Conservation (phyloP, 2,329 filamentous ascomycete genomes). For the Xylariaceae sp. region DNA sequence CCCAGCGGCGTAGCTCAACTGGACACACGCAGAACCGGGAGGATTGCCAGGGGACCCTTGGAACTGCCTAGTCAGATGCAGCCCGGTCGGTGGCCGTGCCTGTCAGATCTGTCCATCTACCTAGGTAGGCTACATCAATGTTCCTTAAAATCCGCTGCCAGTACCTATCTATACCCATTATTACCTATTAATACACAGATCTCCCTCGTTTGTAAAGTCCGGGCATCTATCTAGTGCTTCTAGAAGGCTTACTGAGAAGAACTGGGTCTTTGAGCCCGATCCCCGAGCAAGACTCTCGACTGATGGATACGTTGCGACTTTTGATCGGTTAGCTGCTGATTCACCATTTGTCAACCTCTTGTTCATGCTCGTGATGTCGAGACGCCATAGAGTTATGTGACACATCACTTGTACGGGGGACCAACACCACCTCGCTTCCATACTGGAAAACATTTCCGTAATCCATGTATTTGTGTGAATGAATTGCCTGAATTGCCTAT, state of each 20-base stretch:
- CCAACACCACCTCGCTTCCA: conserved; percentile 11
- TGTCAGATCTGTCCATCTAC: conserved; percentile 17
- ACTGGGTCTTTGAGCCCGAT: conserved; percentile 8
- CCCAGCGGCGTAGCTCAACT: conserved; percentile 8
- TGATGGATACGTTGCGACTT: conserved; percentile 5
- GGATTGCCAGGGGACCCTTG: conserved; percentile 13
- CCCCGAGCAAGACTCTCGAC: conserved; percentile 7
- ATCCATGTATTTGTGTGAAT: background rate
- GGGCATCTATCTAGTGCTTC: background rate
- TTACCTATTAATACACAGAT: background rate
- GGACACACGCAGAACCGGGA: conserved; percentile 9
- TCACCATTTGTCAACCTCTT: conserved; percentile 18
- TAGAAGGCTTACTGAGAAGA: background rate
- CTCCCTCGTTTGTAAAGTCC: background rate
- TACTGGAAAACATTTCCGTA: background rate
- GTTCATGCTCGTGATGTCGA: conserved; percentile 10
- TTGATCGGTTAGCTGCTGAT: conserved; percentile 4
- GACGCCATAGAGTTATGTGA: conserved; percentile 10
- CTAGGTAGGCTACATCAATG: conserved; percentile 11
- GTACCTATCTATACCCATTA: too few relatives aligned
- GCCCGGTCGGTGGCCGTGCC: conserved; percentile 14
- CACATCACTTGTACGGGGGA: conserved; percentile 12
- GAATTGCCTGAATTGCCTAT: background rate
- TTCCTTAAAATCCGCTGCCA: background rate
- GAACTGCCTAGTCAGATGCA: conserved; percentile 15